Evolutionary conservation across 805 yeast species (phyloP), one percentile per base, ranked within the genome.

Genomic region (Sugiyamaella valdiviana): DNA sequence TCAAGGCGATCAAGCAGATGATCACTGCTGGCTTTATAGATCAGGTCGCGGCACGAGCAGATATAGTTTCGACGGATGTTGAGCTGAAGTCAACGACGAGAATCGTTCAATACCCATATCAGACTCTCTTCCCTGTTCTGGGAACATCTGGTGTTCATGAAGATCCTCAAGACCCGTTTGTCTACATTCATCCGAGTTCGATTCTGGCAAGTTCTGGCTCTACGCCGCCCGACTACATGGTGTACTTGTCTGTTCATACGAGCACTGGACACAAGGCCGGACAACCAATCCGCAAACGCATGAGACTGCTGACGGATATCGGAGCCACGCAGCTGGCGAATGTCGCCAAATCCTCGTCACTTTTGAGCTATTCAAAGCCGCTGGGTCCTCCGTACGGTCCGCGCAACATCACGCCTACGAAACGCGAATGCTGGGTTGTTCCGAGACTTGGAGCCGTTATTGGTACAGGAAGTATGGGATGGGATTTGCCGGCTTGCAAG

Each of bases 1-100:
- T 88, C 4, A 76, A 79, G 46, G 84, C 93, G 0, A 66, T 93
- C 53, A 90, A 88, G 60, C 99, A 93, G 66, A 90, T 93, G 80
- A 73, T 91, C 2, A 78, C 96, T 5, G 83, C 97, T 0, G 99
- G 98, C 0, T 93, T 85, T 59, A 74, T 93, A 36, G 99, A 93
- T 64, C 95, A 86, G 61, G 76, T 91, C 19, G 95, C 95, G 1
- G 77, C 87, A 14, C 74, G 98, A 52, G 90, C 87, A 1, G 97
- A 90, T 60, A 57, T 80, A 26, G 67, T 80, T 5, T 80, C 85
- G 16, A 71, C 80, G 1, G 95, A 85, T 16, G 72, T 79, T 6
- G 71, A 66, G 42, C 65, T 83, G 2, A 70, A 83, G 1, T 83
- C 83, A 52, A 80, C 75, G 45, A 70, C 83, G 36, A 75, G 56